Conservation (phyloP, 352 stramenopile species). For the Globisporangium megalacanthum region DNA sequence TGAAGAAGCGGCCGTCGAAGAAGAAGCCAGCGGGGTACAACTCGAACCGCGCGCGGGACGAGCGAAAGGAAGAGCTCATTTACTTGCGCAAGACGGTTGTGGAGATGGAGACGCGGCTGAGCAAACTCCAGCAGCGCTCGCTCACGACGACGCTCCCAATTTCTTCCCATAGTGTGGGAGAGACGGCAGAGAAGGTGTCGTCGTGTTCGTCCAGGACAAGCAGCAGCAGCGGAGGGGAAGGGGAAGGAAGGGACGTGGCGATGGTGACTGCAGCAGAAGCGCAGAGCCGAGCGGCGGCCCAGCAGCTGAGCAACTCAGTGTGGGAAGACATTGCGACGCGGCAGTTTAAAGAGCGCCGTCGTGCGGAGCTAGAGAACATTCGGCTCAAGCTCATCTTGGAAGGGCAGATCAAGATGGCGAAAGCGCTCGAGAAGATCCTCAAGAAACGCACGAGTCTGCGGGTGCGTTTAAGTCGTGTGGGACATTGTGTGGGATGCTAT, state of each 20-base stretch:
- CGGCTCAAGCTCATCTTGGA: slow-evolving; percentile 44
- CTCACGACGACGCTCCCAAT: background rate
- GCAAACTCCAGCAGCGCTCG: slow-evolving; percentile 24
- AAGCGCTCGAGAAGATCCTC: slow-evolving; percentile 47
- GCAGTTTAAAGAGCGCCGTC: slow-evolving; percentile 43
- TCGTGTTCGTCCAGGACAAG: slow-evolving; percentile 1
- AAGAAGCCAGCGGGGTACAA: slow-evolving; percentile 41
- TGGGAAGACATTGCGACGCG: slow-evolving; percentile 48
- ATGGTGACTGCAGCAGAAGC: background rate
- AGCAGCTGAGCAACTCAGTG: slow-evolving; percentile 27
- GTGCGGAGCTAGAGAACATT: slow-evolving; percentile 53
- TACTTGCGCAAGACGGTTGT: slow-evolving; percentile 55
- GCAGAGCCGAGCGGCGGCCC: background rate
- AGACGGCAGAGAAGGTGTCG: background rate
- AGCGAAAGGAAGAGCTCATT: slow-evolving; percentile 63
- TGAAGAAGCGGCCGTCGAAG: slow-evolving; percentile 24
- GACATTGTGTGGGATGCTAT: too few relatives aligned
- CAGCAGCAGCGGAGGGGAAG: slow-evolving; percentile 16
- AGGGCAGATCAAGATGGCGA: slow-evolving; percentile 47
- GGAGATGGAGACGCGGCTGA: slow-evolving; percentile 32
- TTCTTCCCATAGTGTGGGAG: background rate
- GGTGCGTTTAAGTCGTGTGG: too few relatives aligned
- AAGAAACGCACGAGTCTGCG: slow-evolving; percentile 42
- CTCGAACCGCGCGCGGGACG: slow-evolving; percentile 48
- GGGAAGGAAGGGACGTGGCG: background rate